Conservation (phyloP, 352 stramenopile species). For the Pythium aristosporum region DNA sequence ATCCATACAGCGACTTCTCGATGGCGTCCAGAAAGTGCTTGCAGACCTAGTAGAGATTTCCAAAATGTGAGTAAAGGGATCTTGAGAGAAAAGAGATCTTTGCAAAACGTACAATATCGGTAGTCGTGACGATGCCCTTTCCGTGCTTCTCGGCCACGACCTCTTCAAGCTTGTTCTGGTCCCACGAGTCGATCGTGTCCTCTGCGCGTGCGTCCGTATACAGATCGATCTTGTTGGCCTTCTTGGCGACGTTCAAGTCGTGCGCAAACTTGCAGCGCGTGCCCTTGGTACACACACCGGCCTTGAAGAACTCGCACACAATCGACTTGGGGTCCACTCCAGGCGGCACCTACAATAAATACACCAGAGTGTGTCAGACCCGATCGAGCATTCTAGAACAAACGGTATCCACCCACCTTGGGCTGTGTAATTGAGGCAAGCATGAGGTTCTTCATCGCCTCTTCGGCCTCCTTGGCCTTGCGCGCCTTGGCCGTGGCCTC, state of each 20-base stretch:
- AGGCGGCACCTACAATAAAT: conserved; percentile 61
- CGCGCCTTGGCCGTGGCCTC: conserved; percentile 77
- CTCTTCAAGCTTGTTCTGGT: conserved; percentile 87
- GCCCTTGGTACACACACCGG: conserved; percentile 85
- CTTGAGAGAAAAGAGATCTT: not conserved
- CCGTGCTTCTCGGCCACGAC: conserved; percentile 85
- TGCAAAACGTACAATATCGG: conserved; percentile 67
- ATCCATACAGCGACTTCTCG: conserved; percentile 88
- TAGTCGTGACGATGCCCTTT: conserved; percentile 77
- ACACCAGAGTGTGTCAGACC: not conserved
- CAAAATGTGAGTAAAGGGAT: not conserved
- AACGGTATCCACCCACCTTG: conserved; percentile 39
- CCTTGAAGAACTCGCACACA: conserved; percentile 89
- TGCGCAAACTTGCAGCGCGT: conserved; percentile 89
- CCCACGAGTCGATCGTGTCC: conserved; percentile 86
- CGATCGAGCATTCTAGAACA: conserved; percentile 17
- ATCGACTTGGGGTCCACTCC: conserved; percentile 88
- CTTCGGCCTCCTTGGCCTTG: conserved; percentile 82
- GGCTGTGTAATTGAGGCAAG: conserved; percentile 85
- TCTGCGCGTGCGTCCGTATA: conserved; percentile 81
- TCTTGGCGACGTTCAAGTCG: conserved; percentile 87
- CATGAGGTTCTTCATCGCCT: conserved; percentile 84
- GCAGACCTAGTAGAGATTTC: conserved; percentile 43
- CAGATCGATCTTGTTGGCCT: conserved; percentile 88
- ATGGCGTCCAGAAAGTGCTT: conserved; percentile 91